Evolutionary conservation across 768 basidiomycete species (phyloP), one percentile per base, ranked within the genome.

Genomic region (Ramaria sp.): DNA sequence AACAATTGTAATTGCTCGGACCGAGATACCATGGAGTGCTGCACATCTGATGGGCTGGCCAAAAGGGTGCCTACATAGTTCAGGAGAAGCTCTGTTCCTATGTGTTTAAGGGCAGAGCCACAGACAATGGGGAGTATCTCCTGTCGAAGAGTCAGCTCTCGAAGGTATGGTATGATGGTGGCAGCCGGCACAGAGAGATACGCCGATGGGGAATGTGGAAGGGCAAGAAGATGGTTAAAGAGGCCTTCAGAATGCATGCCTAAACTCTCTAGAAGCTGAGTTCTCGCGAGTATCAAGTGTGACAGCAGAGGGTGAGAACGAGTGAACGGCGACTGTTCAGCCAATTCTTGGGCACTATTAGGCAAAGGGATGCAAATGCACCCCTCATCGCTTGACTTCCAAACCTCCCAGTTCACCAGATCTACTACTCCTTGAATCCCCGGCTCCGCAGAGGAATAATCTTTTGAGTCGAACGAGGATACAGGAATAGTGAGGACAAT

Each of bases 371-470:
- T 30, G 72, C 65, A 59, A 74, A 65, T 38, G 72, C 64, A 34
- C n/a, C 80, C 81, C 41, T 77, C 74, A 15, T 72, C 63, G 49
- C 78, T 69, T 82, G 85, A 91, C 67, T 76, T 82, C 86, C 86
- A 92, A 48, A 91, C 68, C 58, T 86, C 81, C 88, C 91, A 92
- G 60, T 82, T 82, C 34, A 91, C 79, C 17, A 93, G 75, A 66
- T 93, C 91, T 1, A 92, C 82, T 19, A 93, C 66, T 2, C 91
- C 91, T 64, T 84, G 78, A n/a, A 93, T 78, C 0, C 91, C 91
- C 7, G 91, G 88, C 64, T 91, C 89, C 1, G 81, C 91, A 47
- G 75, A 77, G 19, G 69, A 63, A 64, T 93, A 93, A 61, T 84
- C 78, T 17, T 70, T 66, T 3, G 79, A 73, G 51, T 83, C 71